Percentiles rank a stretch among this genome's conserved stretches.
Evolutionary conservation across 352 stramenopile genomes (phyloP).

Genomic region (Plasmopara halstedii): DNA sequence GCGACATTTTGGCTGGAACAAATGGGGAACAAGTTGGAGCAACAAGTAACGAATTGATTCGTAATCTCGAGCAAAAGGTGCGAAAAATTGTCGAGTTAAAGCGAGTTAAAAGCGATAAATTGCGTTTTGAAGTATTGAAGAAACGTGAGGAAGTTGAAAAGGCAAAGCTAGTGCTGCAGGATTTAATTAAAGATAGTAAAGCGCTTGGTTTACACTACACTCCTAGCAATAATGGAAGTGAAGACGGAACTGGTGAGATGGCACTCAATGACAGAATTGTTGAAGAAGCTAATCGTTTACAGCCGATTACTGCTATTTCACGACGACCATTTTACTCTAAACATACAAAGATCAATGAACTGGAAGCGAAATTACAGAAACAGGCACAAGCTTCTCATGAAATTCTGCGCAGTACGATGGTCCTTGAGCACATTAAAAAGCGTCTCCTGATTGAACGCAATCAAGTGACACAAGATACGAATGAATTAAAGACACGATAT

Average conservation of each 20-base stretch:
- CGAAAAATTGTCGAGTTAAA: constrained; percentile 77
- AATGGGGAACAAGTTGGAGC: constrained; percentile 40
- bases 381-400: constrained; percentile 50
- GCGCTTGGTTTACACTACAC: constrained; percentile 60
- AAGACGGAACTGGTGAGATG: constrained; percentile 5
- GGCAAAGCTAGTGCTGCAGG: constrained; percentile 55
- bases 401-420: constrained; percentile 50
- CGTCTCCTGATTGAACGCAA: constrained; percentile 47
- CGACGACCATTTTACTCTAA: constrained; percentile 77
- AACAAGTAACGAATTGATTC: constrained; percentile 73
- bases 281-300: constrained; percentile 44
- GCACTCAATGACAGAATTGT: constrained; percentile 13
- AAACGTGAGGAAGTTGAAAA: constrained; percentile 61
- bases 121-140: constrained; percentile 56
- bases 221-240: constrained; percentile 14
- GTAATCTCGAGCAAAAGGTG: constrained; percentile 65
- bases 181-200: constrained; percentile 70
- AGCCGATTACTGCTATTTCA: constrained; percentile 71
- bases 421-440: constrained; percentile 79
- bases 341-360: constrained; percentile 72
- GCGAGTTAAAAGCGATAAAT: constrained; percentile 62
- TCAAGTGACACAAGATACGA: constrained; percentile 41
- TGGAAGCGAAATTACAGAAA: constrained; percentile 57
- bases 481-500: constrained; percentile 57
- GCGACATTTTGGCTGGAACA: neutral